These are phyloP conservation scores for Xerocomellus dryophilus DNA, from an alignment of 768 basidiomycete genomes.

Conservation along the genomic window DNA sequence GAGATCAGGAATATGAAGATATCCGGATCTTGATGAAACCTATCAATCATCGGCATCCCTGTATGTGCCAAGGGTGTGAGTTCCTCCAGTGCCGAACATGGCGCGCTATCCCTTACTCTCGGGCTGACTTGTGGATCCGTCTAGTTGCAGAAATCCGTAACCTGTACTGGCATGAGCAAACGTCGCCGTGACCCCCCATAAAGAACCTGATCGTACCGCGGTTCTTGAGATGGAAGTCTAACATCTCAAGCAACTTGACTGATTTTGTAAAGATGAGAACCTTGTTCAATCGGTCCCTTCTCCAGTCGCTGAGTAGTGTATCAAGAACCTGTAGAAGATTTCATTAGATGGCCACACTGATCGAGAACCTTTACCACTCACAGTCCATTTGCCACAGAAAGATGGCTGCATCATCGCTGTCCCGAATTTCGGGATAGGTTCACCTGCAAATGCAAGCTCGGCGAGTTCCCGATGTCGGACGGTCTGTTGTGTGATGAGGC, in stretches of 20 bases:
- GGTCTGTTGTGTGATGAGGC: constrained; percentile 28
- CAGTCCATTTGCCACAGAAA: constrained; percentile 85
- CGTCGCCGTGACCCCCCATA: background rate
- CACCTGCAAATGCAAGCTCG: constrained; percentile 59
- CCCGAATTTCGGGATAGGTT: constrained; percentile 54
- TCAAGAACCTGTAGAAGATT: constrained; percentile 57
- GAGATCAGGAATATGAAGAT: constrained; percentile 85
- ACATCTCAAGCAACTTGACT: constrained; percentile 83
- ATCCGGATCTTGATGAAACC: constrained; percentile 71
- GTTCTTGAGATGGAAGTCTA: constrained; percentile 68
- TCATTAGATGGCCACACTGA: background rate
- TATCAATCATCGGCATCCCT: constrained; percentile 87
- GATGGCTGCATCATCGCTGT: constrained; percentile 59
- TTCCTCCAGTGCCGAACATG: background rate
- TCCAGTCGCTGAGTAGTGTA: constrained; percentile 62
- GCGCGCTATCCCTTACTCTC: constrained; percentile 51
- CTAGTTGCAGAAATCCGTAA: constrained; percentile 68
- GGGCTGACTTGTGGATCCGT: constrained; percentile 66
- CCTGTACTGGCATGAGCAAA: constrained; percentile 28
- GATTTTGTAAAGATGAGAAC: constrained; percentile 93
- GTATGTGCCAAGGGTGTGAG: constrained; percentile 1
- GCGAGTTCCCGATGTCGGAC: constrained; percentile 60
- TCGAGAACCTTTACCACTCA: constrained; percentile 34
- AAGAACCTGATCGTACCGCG: constrained; percentile 38
- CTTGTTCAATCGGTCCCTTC: constrained; percentile 69